A percentile compares a stretch with the other conserved stretches of the same genome.
These are phyloP conservation scores for Leishmania amazonensis DNA, from an alignment of 208 protist genomes.

Conservation along the genomic window DNA sequence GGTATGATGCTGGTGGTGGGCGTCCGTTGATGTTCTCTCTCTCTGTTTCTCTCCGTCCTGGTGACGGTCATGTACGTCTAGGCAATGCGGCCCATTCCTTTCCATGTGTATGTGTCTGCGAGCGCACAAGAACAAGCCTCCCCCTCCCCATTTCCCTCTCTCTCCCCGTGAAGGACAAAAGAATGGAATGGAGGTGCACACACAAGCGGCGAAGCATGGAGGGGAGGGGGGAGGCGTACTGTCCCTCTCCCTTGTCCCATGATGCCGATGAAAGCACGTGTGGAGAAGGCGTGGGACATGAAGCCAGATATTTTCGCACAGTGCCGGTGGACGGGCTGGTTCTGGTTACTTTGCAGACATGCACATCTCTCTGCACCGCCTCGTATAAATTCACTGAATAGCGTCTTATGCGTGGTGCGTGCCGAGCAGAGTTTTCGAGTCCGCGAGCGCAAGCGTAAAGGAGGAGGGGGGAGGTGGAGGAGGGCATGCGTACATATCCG, in stretches of 20 bases:
- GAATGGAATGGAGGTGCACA: not conserved
- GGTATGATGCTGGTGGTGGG: not conserved
- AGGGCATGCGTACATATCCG: not conserved
- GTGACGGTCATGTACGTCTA: not conserved
- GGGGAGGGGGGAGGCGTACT: not conserved
- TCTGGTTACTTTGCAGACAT: not conserved
- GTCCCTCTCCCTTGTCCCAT: not conserved
- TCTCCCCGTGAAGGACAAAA: not conserved
- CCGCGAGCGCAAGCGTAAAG: not conserved
- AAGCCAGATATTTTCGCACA: not conserved
- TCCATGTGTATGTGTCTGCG: constrained; percentile 16
- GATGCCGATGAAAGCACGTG: not conserved
- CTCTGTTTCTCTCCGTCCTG: not conserved
- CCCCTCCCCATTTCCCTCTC: too few relatives aligned
- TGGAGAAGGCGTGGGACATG: not conserved
- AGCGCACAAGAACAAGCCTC: not conserved
- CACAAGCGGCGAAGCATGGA: not conserved
- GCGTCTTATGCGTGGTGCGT: not conserved
- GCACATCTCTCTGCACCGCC: not conserved
- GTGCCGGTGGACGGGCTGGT: not conserved
- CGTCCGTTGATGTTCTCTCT: not conserved
- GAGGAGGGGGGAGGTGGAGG: not conserved
- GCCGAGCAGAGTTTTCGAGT: not conserved
- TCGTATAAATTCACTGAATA: not conserved
- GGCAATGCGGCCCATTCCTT: not conserved